These are phyloP conservation scores for Oryza brachyantha DNA, from an alignment of 176 grass and related monocot species.

Conservation along the genomic window DNA sequence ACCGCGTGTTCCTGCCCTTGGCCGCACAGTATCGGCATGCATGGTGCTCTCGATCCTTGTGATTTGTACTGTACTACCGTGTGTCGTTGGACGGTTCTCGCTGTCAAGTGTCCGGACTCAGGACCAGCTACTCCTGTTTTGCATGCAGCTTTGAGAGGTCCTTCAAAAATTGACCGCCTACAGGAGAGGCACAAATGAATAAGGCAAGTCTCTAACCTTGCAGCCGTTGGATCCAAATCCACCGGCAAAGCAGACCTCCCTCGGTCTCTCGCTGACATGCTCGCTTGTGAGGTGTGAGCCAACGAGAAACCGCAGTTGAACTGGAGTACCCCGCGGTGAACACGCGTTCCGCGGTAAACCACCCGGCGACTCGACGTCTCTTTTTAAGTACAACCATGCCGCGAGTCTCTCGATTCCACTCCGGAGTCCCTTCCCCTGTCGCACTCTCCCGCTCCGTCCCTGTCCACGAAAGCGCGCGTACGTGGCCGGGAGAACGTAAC, in stretches of 20 bases:
- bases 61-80: background rate
- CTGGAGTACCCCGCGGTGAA: background rate
- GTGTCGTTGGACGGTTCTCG: background rate
- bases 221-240: background rate
- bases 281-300: background rate
- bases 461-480: constrained; percentile 10
- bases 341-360: constrained; percentile 22
- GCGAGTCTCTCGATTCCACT: background rate
- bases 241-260: background rate
- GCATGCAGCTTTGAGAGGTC: background rate
- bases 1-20: constrained; percentile 11
- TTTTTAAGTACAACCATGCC: background rate
- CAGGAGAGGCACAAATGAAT: background rate
- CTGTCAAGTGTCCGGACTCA: background rate
- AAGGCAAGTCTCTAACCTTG: background rate
- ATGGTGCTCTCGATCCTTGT: background rate
- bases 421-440: background rate
- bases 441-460: constrained; percentile 11
- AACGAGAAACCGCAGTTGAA: background rate
- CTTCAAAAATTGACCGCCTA: too few species aligned
- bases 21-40: constrained; percentile 29
- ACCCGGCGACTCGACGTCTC: constrained; percentile 2
- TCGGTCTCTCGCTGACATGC: background rate
- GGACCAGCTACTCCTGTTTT: background rate
- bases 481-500: background rate